Base-by-base conservation (phyloP, 1,139 yeast genomes). In the Hyphopichia wangnamkhiaoensis region DNA sequence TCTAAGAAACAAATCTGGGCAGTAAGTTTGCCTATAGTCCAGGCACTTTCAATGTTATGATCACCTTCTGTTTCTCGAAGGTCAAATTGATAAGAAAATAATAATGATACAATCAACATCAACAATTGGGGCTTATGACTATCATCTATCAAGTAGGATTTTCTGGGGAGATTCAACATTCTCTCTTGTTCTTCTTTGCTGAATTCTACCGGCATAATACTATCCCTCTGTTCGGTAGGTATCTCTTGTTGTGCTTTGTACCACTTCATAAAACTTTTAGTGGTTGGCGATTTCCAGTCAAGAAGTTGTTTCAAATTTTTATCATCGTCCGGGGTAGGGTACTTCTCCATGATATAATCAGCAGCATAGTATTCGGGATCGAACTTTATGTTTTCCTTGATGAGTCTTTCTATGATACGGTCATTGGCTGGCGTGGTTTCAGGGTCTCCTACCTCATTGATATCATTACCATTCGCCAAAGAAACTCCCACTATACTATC, bases 331-430 rank as follows among this genome's bases (percentile, higher is more conserved):
- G 68, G 69, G 23, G 68, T 59, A n/a, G 83, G 79, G 52, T 76
- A 72, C 35, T 69, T 71, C 31, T 63, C 65, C 56, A 84, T 84
- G 58, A 86, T 75, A 44, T 79, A 81, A 56, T 93, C 98, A 3
- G 95, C 87, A 12, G 93, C 84, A 56, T 91, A 91, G 58, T 87
- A 88, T 47, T 88, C 97, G 1, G 88, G 82, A 56, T 90, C 96
- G 53, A 93, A 93, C 49, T 86, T 84, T 43, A 79, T 75, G 45
- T 84, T 82, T 52, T 91, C 97, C 41, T 78, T 79, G 32, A 79
- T 74, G 12, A 82, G 58, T 43, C 97, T 65, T 52, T 84, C 90
- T 46, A 75, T 66, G 10, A 80, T 71, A 34, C 96, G 66, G 34
- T 81, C 86, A 31, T 69, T 68, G 0, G 77, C 66, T 1, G 68